Conservation (phyloP, 306 rosid species). For the Fragaria vesca region DNA sequence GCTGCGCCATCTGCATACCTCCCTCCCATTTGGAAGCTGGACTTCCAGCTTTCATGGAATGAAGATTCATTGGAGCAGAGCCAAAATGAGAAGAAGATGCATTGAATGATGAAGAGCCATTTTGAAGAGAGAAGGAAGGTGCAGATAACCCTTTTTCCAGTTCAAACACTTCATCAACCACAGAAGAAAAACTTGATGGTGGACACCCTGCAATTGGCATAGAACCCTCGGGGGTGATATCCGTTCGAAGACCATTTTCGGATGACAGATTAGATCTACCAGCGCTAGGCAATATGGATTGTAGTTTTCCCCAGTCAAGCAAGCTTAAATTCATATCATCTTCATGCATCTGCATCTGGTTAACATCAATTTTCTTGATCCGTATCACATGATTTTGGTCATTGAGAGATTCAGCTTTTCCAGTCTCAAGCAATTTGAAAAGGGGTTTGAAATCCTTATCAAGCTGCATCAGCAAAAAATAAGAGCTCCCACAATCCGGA, state of each 20-base stretch:
- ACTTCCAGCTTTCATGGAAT: constrained; percentile 53
- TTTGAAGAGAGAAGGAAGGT: constrained; percentile 47
- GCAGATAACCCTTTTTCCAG: constrained; percentile 73
- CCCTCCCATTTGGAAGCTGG: constrained; percentile 89
- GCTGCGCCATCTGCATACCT: constrained; percentile 57
- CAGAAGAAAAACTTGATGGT: constrained; percentile 81
- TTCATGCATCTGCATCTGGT: constrained; percentile 83
- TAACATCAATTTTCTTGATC: constrained; percentile 68
- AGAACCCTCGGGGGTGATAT: constrained; percentile 52
- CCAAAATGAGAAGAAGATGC: constrained; percentile 65
- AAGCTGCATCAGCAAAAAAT: constrained; percentile 81
- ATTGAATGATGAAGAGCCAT: constrained; percentile 49
- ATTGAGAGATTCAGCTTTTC: constrained; percentile 54
- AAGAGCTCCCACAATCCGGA: constrained; percentile 89
- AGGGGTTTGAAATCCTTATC: constrained; percentile 90
- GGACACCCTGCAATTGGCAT: constrained; percentile 57
- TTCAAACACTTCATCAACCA: constrained; percentile 94
- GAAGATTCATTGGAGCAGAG: constrained; percentile 54
- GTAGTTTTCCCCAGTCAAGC: constrained; percentile 69
- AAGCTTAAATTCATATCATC: constrained; percentile 86
- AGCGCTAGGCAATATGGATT: constrained; percentile 45
- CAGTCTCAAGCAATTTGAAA: constrained; percentile 85
- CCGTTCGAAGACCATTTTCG: constrained; percentile 55
- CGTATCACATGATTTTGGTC: constrained; percentile 65
- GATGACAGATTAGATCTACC: constrained; percentile 51